Evolutionary conservation across 208 protist genomes (phyloP).

Genomic region (Leishmania mexicana): DNA sequence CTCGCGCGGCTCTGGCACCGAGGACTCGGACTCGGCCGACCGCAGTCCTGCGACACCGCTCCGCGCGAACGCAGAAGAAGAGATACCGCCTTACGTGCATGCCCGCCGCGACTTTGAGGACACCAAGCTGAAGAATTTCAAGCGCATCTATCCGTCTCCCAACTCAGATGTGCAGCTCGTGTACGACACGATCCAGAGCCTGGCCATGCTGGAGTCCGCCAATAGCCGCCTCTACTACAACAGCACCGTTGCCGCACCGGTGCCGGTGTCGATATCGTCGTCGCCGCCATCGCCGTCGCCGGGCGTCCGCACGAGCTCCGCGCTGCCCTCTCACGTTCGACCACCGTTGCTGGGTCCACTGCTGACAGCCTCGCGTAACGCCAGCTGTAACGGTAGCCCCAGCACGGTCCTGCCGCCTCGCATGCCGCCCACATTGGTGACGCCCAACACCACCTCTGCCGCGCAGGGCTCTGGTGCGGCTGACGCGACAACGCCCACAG

Average conservation of each 20-base stretch:
- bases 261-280: neutral
- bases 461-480: neutral
- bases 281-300: constrained; percentile 2
- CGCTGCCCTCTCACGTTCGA: constrained; percentile 11
- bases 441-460: neutral
- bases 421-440: constrained; percentile 6
- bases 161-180: constrained; percentile 61
- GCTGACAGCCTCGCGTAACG: constrained; percentile 20
- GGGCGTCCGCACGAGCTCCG: constrained; percentile 13
- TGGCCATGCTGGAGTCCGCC: constrained; percentile 46
- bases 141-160: constrained; percentile 76
- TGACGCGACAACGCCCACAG: neutral
- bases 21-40: constrained; percentile 1
- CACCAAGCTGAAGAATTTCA: constrained; percentile 77
- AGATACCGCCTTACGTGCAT: constrained; percentile 28
- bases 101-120: constrained; percentile 59
- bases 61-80: constrained; percentile 7
- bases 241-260: constrained; percentile 28
- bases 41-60: neutral
- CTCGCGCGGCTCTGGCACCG: constrained; percentile 6
- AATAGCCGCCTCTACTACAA: constrained; percentile 44
- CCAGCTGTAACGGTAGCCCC: constrained; percentile 15
- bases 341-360: constrained; percentile 26
- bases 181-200: constrained; percentile 69
- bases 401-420: constrained; percentile 10